These are phyloP conservation scores for Akanthomyces dipterigenus DNA, from an alignment of 2,329 filamentous ascomycete genomes.

Conservation along the genomic window DNA sequence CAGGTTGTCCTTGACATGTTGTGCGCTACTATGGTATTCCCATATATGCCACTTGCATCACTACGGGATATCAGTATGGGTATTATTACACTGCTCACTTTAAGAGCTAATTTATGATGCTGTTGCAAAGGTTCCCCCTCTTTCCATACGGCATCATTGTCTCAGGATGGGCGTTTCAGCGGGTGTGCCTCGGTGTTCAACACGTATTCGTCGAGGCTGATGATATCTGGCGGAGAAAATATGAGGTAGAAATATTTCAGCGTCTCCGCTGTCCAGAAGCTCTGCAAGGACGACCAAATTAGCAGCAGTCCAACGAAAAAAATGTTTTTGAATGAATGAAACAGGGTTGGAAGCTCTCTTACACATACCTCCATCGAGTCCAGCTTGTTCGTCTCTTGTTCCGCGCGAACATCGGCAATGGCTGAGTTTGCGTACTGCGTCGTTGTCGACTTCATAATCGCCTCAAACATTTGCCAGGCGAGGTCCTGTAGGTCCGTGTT, in stretches of 20 bases:
- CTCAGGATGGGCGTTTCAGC: constrained; percentile 26
- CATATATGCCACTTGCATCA: neutral
- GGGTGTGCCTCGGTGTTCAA: constrained; percentile 53
- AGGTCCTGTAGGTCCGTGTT: constrained; percentile 57
- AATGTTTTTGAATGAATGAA: no score
- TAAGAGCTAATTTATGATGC: neutral
- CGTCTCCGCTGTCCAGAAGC: constrained; percentile 66
- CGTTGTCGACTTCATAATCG: constrained; percentile 53
- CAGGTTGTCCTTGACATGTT: neutral
- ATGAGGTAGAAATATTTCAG: constrained; percentile 62
- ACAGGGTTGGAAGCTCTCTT: neutral
- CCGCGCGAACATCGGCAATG: constrained; percentile 61
- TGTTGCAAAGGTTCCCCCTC: neutral
- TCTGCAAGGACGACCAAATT: constrained; percentile 26
- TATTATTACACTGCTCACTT: neutral
- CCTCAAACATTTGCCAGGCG: constrained; percentile 68
- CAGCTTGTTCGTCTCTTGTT: constrained; percentile 34
- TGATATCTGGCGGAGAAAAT: constrained; percentile 50
- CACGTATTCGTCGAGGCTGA: constrained; percentile 57
- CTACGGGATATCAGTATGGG: neutral
- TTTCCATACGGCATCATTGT: neutral
- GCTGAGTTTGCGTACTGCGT: constrained; percentile 58
- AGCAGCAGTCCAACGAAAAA: neutral
- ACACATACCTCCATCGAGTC: constrained; percentile 55
- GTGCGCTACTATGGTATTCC: neutral